These are phyloP conservation scores for Albatrellus ellisii DNA, from an alignment of 768 basidiomycete genomes.

Conservation along the genomic window DNA sequence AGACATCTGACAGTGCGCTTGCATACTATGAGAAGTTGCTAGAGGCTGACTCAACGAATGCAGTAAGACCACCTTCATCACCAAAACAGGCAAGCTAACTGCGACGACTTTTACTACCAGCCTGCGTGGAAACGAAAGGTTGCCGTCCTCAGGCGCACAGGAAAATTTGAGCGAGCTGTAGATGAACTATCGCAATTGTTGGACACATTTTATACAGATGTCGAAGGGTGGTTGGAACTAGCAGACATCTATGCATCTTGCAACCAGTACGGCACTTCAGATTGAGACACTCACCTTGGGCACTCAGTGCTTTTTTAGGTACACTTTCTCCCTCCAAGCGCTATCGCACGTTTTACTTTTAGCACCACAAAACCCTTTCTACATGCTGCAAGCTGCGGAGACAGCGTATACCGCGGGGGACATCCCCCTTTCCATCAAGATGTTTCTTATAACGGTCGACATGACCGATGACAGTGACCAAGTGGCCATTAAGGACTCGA, in stretches of 20 bases:
- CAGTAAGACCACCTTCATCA: constrained; percentile 33
- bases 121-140: constrained; percentile 73
- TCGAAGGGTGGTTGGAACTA: constrained; percentile 82
- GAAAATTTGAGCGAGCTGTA: constrained; percentile 52
- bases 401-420: constrained; percentile 75
- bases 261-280: constrained; percentile 42
- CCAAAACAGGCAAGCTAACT: background rate
- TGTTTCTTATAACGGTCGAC: constrained; percentile 67
- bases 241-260: constrained; percentile 67
- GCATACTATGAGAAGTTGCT: constrained; percentile 51
- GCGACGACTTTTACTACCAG: constrained; percentile 20
- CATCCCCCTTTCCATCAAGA: constrained; percentile 62
- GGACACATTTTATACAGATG: constrained; percentile 81
- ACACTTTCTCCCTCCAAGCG: constrained; percentile 56
- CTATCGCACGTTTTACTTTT: constrained; percentile 74
- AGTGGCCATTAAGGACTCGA: constrained; percentile 34
- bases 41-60: constrained; percentile 51
- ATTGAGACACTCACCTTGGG: no score
- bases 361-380: constrained; percentile 77
- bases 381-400: constrained; percentile 76
- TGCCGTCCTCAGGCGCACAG: constrained; percentile 49
- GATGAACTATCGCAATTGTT: constrained; percentile 60
- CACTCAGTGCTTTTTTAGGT: constrained; percentile 30
- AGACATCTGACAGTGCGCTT: constrained; percentile 41
- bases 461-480: constrained; percentile 55